A percentile compares a stretch with the other conserved stretches of the same genome.
These are phyloP conservation scores for Aspergillus viridinutans DNA, from an alignment of 2,329 filamentous ascomycete genomes.

Conservation along the genomic window DNA sequence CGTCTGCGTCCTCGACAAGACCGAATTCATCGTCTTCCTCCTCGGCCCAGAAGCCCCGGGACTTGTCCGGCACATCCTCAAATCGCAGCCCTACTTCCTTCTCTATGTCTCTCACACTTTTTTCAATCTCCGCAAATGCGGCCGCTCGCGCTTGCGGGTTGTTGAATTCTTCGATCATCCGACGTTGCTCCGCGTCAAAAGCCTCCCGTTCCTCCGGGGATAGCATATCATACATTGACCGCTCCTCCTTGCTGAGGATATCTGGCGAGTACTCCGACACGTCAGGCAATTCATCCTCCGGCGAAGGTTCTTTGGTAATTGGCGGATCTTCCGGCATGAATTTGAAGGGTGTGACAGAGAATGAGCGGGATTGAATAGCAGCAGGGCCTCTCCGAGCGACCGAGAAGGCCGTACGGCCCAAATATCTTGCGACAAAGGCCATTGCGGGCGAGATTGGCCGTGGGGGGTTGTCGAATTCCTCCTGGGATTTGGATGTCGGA, in stretches of 20 bases:
- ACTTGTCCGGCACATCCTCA: conserved; percentile 20
- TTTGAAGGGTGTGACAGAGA: conserved; percentile 32
- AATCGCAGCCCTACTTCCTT: conserved; percentile 27
- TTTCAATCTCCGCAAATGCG: conserved; percentile 30
- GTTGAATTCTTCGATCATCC: conserved; percentile 37
- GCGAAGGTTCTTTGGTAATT: conserved; percentile 22
- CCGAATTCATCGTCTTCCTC: conserved; percentile 44
- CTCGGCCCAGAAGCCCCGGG: conserved; percentile 41
- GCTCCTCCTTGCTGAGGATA: conserved; percentile 28
- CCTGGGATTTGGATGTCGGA: conserved; percentile 17
- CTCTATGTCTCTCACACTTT: conserved; percentile 28
- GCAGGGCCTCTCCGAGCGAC: conserved; percentile 30
- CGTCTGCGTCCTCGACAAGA: conserved; percentile 51
- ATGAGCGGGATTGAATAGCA: conserved; percentile 23
- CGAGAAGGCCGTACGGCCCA: conserved; percentile 33
- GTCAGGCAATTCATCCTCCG: conserved; percentile 24
- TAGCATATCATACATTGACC: conserved; percentile 37
- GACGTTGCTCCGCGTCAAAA: conserved; percentile 34
- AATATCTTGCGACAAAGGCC: conserved; percentile 36
- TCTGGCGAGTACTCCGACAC: conserved; percentile 37
- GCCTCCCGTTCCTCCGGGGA: conserved; percentile 33
- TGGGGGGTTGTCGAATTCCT: conserved; percentile 7
- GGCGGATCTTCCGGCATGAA: conserved; percentile 32
- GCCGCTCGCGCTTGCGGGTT: conserved; percentile 26
- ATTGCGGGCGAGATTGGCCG: conserved; percentile 26